Evolutionary conservation across 2,329 filamentous ascomycete genomes (phyloP), one percentile per base, ranked within the genome.

Genomic region (Talaromyces verruculosus): DNA sequence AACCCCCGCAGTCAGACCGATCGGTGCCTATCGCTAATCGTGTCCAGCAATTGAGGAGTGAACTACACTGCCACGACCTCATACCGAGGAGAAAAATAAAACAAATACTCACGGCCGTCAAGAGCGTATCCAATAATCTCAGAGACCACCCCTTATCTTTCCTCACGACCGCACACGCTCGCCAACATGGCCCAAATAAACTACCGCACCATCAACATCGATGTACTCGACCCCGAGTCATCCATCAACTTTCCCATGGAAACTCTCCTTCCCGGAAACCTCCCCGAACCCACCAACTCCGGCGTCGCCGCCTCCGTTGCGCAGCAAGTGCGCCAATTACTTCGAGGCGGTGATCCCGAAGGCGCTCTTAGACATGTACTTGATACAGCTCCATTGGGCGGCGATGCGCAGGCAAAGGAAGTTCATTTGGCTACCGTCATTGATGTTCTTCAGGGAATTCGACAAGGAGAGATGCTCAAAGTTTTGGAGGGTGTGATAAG

Each of bases 371-470:
- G 91, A 72, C 89, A 91, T 30, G 93, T 91, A 65, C 82, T 97
- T 69, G 93, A 97, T 82, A 92, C 87, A 72, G 91, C 92, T 41
- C 93, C 96, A 39, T 72, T 97, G 82, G 79, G 77, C 49, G 80
- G 81, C 57, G 80, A 82, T 69, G 80, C 82, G 67, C 78, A 78
- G 63, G 80, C 80, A n/a, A 79, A 96, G 89, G 92, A 97, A 70
- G 84, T 92, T 35, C 93, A 98, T 78, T 83, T 97, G 69, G 88
- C 91, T 71, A 94, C 91, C 22, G 91, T 99, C 47, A 88, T 92
- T 68, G 95, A 99, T 81, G 93, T 98, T 66, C 84, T 99, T 70
- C 93, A 97, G 80, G 95, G 92, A 22, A 98, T 98, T 81, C 93
- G 96, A 78, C 93, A 95, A 75, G 91, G 91, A 72, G 95, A 99